Evolutionary conservation across 176 grass and related monocot genomes (phyloP), one percentile per base, ranked within the genome.

Genomic region (Triticum dicoccoides): DNA sequence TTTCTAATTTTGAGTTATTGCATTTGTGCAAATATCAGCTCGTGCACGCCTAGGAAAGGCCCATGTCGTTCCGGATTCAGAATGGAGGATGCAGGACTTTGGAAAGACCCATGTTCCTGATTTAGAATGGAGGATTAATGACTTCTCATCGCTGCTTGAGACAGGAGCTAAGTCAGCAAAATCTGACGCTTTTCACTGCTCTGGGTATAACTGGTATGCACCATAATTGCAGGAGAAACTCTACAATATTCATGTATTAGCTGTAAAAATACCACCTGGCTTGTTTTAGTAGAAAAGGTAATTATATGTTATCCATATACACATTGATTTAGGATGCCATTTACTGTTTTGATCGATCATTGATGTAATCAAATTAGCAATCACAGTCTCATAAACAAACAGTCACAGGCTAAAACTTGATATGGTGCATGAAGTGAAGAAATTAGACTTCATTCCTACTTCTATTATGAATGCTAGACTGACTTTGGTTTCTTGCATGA

Each of bases 81-180:
- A 77, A 59, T 88, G 86, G 80, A 88, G 32, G 63, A 44, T 88
- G 45, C 76, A 77, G 76, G 86, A 64, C 34, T 88, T 88, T 59
- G 56, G 56, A 59, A 78, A 83, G 63, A 20, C 63, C 9, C 17
- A 78, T 70, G 24, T 59, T 69, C 86, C 86, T 44, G 17, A 37
- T 88, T 88, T 82, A 3, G 17, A 77, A 44, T 88, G 86, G 80
- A 88, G 23, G 72, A 44, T 88, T 45, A 67, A 77, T 77, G 86
- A 64, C 34, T 88, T 88, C 80, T 88, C 80, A 8, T 11, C 86
- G 39, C 72, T 88, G 82, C 20, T 88, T 77, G 18, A 83, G 72
- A 82, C 34, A 5, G 63, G 5, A 10, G 23, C 45, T 61, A 20
- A 20, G 76, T 1, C 18, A 37, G 73, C 63, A 0, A 11, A 0